Percentiles rank a stretch among this genome's conserved stretches.
phyloP scores from a whole-genome alignment of 495 filamentous ascomycete species.

The Pyrenula massariospora region DNA sequence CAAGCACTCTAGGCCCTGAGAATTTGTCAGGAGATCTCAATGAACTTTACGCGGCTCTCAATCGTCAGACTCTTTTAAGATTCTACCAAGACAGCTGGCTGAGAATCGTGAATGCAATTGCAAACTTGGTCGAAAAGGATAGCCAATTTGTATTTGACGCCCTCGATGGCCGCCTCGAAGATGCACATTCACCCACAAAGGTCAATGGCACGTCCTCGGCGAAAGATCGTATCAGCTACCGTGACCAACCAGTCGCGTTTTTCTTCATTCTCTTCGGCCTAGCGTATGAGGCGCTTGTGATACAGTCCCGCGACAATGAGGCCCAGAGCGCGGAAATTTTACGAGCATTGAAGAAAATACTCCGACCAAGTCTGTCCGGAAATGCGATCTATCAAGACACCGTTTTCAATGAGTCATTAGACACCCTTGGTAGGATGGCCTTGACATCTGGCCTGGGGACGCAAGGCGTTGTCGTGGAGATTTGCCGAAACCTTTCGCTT shows the following conservation, averaged over 20 bases:
- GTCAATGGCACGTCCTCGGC: background rate
- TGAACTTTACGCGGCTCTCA: slow-evolving; percentile 83
- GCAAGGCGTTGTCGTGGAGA: slow-evolving; percentile 87
- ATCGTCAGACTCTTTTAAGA: slow-evolving; percentile 82
- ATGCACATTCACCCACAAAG: background rate
- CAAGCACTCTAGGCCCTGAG: slow-evolving; percentile 64
- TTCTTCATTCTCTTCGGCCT: slow-evolving; percentile 98
- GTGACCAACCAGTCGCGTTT: slow-evolving; percentile 95
- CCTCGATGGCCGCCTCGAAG: slow-evolving; percentile 55
- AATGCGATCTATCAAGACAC: slow-evolving; percentile 92
- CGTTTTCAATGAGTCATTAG: slow-evolving; percentile 96
- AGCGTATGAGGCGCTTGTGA: slow-evolving; percentile 87
- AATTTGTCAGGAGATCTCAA: slow-evolving; percentile 66
- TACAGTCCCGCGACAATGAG: slow-evolving; percentile 55
- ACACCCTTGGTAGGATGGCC: slow-evolving; percentile 83
- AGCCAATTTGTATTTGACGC: slow-evolving; percentile 97
- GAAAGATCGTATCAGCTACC: slow-evolving; percentile 80
- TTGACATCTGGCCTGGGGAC: slow-evolving; percentile 81
- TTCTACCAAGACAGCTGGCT: slow-evolving; percentile 99
- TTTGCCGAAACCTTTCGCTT: slow-evolving; percentile 78
- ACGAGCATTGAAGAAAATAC: slow-evolving; percentile 84
- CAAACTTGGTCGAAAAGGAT: slow-evolving; percentile 92
- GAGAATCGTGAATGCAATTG: slow-evolving; percentile 92
- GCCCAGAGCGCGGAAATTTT: slow-evolving; percentile 85
- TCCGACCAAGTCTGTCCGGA: slow-evolving; percentile 88